phyloP scores from a whole-genome alignment of 176 grass and related monocot species.

The Carex myosuroides region DNA sequence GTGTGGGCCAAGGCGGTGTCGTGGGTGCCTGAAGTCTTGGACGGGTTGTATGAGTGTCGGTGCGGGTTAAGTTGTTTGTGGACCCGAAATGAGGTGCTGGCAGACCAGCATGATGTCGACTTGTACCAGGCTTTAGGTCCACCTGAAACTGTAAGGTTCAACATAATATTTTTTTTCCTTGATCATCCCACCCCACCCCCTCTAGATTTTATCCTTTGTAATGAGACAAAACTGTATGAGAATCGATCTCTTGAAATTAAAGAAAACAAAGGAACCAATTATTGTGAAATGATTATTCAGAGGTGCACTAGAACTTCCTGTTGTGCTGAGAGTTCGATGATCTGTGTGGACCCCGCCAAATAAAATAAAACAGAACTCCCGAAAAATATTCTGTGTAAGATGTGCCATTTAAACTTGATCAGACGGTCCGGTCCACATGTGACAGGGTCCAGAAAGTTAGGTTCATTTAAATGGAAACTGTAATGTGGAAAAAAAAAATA shows the following conservation, averaged over 20 bases:
- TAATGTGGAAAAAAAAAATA: background rate
- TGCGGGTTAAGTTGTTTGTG: constrained; percentile 42
- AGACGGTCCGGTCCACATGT: background rate
- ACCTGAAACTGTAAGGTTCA: constrained; percentile 24
- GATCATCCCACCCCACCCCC: background rate
- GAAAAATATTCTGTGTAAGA: background rate
- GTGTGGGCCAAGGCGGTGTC: constrained; percentile 33
- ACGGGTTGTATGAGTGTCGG: constrained; percentile 32
- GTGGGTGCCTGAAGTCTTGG: constrained; percentile 37
- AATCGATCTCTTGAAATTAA: background rate
- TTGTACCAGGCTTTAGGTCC: constrained; percentile 33
- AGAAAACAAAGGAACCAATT: background rate
- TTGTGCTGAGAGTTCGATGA: background rate
- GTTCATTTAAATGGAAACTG: background rate
- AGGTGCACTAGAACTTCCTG: background rate
- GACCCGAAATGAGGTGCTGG: constrained; percentile 28
- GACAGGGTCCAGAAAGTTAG: background rate
- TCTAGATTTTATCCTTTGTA: background rate
- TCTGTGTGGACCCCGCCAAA: background rate
- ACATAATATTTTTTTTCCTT: background rate
- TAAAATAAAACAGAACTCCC: background rate
- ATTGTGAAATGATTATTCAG: background rate
- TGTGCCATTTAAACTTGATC: background rate
- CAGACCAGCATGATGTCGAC: constrained; percentile 25
- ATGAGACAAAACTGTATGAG: background rate